phyloP scores from a whole-genome alignment of 441 rosid genomes.

The Adansonia gregorii region DNA sequence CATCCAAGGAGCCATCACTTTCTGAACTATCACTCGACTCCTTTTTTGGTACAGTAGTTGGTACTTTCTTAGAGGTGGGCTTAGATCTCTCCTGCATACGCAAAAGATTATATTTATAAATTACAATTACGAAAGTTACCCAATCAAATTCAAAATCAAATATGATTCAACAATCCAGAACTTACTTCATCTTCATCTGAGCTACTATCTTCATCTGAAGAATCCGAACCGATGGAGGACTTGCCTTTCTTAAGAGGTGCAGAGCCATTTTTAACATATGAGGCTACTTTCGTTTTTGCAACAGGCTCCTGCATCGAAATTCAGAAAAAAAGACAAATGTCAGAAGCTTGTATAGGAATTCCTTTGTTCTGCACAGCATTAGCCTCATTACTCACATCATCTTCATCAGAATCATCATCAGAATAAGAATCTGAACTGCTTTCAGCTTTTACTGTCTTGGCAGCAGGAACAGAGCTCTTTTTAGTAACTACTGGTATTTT shows the following conservation, averaged over 20 bases:
- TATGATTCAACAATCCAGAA: background rate
- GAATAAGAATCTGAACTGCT: conserved; percentile 46
- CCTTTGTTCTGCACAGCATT: background rate
- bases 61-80: conserved; percentile 18
- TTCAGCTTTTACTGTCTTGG: conserved; percentile 29
- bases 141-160: background rate
- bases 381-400: conserved; percentile 15
- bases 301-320: conserved; percentile 4
- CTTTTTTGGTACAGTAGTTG: conserved; percentile 6
- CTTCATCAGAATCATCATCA: conserved; percentile 44
- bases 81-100: conserved; percentile 26
- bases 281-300: background rate
- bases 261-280: conserved; percentile 30
- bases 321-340: background rate
- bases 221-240: conserved; percentile 40
- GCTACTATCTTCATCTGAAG: conserved; percentile 44
- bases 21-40: conserved; percentile 20
- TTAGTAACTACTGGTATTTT: conserved; percentile 40
- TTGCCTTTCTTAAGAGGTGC: conserved; percentile 34
- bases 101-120: background rate
- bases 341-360: background rate
- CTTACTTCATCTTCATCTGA: conserved; percentile 39
- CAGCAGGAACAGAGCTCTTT: conserved; percentile 31
- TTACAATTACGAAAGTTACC: background rate
- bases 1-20: conserved; percentile 26